Evolutionary conservation across 495 filamentous ascomycete genomes (phyloP).

Genomic region (Alectoria sarmentosa): DNA sequence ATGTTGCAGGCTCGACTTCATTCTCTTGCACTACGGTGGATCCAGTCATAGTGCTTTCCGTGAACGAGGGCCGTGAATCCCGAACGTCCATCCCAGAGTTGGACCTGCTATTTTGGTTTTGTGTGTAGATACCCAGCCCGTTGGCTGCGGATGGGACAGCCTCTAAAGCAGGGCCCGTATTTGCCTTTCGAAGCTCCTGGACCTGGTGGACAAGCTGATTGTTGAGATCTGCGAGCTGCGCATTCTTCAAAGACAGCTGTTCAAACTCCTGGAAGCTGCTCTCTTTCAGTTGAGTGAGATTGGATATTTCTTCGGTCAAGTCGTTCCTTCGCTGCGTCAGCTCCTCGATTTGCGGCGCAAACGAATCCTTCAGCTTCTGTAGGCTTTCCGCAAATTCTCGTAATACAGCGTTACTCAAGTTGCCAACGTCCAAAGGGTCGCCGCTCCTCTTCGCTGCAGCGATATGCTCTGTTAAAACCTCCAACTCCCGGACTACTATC

Average conservation of each 20-base stretch:
- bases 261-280: constrained; percentile 93
- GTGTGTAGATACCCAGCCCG: constrained; percentile 80
- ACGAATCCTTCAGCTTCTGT: constrained; percentile 74
- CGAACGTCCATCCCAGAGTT: constrained; percentile 54
- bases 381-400: constrained; percentile 84
- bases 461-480: constrained; percentile 73
- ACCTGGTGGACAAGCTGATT: constrained; percentile 91
- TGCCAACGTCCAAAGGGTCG: constrained; percentile 61
- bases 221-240: constrained; percentile 87
- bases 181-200: constrained; percentile 82
- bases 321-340: constrained; percentile 77
- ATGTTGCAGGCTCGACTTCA: constrained; percentile 59
- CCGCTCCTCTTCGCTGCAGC: constrained; percentile 57
- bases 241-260: constrained; percentile 86
- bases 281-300: constrained; percentile 73
- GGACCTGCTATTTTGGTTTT: constrained; percentile 62
- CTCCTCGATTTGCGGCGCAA: constrained; percentile 71
- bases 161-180: constrained; percentile 50
- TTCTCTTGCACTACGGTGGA: constrained; percentile 53
- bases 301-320: constrained; percentile 72
- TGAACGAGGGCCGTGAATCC: constrained; percentile 41
- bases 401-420: constrained; percentile 76
- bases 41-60: constrained; percentile 44
- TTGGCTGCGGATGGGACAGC: constrained; percentile 47
- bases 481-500: constrained; percentile 86